Evolutionary conservation across 306 rosid species (phyloP).

Genomic region (Hylodesmum podocarpum): DNA sequence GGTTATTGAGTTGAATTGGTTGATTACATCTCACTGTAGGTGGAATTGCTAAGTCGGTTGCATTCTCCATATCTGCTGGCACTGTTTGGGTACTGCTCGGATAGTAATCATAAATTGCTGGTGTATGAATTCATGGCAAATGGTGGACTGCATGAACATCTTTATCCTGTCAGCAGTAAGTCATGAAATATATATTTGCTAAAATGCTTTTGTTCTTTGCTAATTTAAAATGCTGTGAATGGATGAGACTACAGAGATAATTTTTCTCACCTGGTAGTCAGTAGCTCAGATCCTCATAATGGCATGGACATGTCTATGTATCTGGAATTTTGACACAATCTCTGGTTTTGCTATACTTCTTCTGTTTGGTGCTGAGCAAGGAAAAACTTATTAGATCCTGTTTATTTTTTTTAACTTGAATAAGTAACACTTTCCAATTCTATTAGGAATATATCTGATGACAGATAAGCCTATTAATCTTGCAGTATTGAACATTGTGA

Average conservation of each 20-base stretch:
- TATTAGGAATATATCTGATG: neutral
- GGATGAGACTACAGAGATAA: neutral
- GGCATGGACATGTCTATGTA: neutral
- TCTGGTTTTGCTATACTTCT: neutral
- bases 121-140: slow-evolving; percentile 92
- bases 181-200: slow-evolving; percentile 5
- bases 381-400: neutral
- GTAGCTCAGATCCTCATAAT: neutral
- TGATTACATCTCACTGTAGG: slow-evolving; percentile 47
- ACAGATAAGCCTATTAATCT: neutral
- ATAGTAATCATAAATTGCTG: slow-evolving; percentile 69
- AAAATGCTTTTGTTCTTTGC: neutral
- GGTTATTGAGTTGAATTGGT: slow-evolving; percentile 23
- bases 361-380: neutral
- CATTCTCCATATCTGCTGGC: slow-evolving; percentile 84
- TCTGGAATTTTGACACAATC: neutral
- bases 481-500: neutral
- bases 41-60: slow-evolving; percentile 83
- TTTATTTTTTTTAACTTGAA: slow-evolving; percentile 4
- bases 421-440: neutral
- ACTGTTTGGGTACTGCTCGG: slow-evolving; percentile 84
- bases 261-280: neutral
- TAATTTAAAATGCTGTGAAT: slow-evolving; percentile 8
- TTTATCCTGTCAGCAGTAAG: slow-evolving; percentile 78
- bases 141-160: slow-evolving; percentile 93